These are phyloP conservation scores for Plectranthus barbatus DNA, from an alignment of 257 asterid species.

Conservation along the genomic window DNA sequence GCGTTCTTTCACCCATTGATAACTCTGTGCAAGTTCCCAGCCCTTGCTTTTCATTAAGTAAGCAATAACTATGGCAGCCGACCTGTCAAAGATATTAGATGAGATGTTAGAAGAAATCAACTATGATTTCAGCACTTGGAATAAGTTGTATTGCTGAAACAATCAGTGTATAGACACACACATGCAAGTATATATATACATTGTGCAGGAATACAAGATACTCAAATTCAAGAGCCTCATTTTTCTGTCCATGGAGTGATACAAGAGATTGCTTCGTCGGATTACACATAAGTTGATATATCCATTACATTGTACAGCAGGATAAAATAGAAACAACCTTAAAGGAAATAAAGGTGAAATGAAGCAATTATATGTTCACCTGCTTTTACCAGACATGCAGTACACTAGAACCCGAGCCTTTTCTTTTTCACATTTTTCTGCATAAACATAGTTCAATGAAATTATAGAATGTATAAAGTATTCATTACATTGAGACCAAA, in stretches of 20 bases:
- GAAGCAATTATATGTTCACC: slow-evolving; percentile 29
- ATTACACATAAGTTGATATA: background rate
- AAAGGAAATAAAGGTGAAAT: background rate
- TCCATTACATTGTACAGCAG: background rate
- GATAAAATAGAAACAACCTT: background rate
- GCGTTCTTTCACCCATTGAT: slow-evolving; percentile 94
- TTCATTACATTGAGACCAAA: slow-evolving; percentile 3
- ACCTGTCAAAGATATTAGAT: slow-evolving; percentile 37
- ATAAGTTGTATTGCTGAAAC: background rate
- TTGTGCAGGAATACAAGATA: background rate
- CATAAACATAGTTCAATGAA: slow-evolving; percentile 10
- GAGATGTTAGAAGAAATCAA: background rate
- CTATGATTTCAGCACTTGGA: background rate
- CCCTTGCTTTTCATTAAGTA: slow-evolving; percentile 92
- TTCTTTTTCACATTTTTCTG: slow-evolving; percentile 84
- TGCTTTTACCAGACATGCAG: slow-evolving; percentile 93
- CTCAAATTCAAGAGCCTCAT: background rate
- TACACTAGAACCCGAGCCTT: slow-evolving; percentile 93
- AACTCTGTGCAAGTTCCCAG: slow-evolving; percentile 81
- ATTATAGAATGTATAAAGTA: background rate
- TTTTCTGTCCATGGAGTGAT: background rate
- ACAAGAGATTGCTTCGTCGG: background rate
- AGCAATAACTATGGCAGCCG: slow-evolving; percentile 93
- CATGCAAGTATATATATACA: background rate
- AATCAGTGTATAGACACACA: background rate